Evolutionary conservation across 768 basidiomycete genomes (phyloP).

Genomic region (Lentinula detonsa): DNA sequence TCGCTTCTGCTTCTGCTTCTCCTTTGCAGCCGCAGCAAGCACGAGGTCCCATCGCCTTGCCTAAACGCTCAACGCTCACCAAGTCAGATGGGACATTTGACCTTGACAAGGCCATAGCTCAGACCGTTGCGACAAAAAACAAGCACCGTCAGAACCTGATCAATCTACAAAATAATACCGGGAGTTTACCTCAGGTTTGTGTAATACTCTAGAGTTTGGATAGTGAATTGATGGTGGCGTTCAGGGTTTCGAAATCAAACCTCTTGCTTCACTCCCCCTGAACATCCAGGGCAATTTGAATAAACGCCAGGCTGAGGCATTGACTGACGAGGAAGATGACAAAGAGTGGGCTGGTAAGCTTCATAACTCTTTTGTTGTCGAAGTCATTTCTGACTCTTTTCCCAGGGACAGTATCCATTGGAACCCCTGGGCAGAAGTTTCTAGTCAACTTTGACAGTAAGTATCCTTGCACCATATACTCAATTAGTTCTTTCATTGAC

Average conservation of each 20-base stretch:
- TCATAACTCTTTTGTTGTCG: no score
- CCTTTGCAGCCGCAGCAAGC: not conserved
- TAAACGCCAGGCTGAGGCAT: conserved; percentile 26
- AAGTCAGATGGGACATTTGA: conserved; percentile 17
- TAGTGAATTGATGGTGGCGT: not conserved
- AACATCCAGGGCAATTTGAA: conserved; percentile 13
- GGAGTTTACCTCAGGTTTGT: conserved; percentile 3
- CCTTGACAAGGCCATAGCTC: conserved; percentile 10
- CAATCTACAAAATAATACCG: conserved; percentile 15
- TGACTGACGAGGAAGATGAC: conserved; percentile 28
- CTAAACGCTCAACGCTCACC: conserved; percentile 7
- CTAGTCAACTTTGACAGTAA: conserved; percentile 36
- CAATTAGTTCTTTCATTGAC: not conserved
- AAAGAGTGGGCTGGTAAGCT: conserved; percentile 34
- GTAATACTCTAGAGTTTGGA: no score
- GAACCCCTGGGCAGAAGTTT: conserved; percentile 20
- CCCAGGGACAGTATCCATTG: no score
- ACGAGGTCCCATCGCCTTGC: conserved; percentile 9
- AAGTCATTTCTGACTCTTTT: no score
- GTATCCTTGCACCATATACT: not conserved
- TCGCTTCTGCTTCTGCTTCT: not conserved
- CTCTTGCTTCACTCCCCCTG: conserved; percentile 14
- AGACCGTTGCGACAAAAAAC: conserved; percentile 13
- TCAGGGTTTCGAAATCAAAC: conserved; percentile 25
- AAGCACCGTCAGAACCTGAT: conserved; percentile 20